phyloP scores from a whole-genome alignment of 2,329 filamentous ascomycete species.

The Amauroascus verrucosus region DNA sequence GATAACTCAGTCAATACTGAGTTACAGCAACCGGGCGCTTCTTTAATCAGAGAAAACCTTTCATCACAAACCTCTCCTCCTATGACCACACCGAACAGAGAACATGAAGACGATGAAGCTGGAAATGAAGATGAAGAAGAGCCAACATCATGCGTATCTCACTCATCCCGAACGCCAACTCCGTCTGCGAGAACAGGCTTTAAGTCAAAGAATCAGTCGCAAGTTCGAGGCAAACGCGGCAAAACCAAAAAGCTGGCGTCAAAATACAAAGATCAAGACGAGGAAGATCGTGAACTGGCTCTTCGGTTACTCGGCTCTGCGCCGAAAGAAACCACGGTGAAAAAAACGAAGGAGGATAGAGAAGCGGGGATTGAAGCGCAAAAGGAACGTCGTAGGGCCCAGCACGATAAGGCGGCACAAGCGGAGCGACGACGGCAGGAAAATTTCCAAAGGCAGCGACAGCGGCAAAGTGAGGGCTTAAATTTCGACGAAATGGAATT shows the following conservation, averaged over 20 bases:
- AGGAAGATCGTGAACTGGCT: slow-evolving; percentile 77
- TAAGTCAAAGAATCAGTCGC: slow-evolving; percentile 17
- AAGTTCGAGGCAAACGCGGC: slow-evolving; percentile 59
- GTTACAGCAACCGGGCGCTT: background rate
- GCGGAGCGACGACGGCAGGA: slow-evolving; percentile 54
- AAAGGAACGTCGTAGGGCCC: slow-evolving; percentile 63
- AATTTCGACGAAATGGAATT: slow-evolving; percentile 45
- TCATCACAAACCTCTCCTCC: background rate
- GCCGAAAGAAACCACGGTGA: slow-evolving; percentile 45
- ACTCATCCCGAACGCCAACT: slow-evolving; percentile 18
- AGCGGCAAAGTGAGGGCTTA: slow-evolving; percentile 55
- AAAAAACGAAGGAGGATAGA: slow-evolving; percentile 50
- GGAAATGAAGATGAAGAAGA: slow-evolving; percentile 8
- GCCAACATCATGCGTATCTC: slow-evolving; percentile 15
- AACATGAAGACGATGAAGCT: slow-evolving; percentile 14
- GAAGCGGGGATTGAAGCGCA: slow-evolving; percentile 64
- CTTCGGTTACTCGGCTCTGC: slow-evolving; percentile 76
- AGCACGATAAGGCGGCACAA: slow-evolving; percentile 67
- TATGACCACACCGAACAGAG: background rate
- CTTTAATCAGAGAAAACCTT: background rate
- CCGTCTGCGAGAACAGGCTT: slow-evolving; percentile 14
- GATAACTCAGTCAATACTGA: background rate
- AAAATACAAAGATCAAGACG: slow-evolving; percentile 91
- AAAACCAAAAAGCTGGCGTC: slow-evolving; percentile 79
- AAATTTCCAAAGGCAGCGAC: slow-evolving; percentile 58